Percentiles rank a stretch among this genome's conserved stretches.
Conservation (phyloP, 108 stramenopile species). For the Stephanodiscus triporus region DNA sequence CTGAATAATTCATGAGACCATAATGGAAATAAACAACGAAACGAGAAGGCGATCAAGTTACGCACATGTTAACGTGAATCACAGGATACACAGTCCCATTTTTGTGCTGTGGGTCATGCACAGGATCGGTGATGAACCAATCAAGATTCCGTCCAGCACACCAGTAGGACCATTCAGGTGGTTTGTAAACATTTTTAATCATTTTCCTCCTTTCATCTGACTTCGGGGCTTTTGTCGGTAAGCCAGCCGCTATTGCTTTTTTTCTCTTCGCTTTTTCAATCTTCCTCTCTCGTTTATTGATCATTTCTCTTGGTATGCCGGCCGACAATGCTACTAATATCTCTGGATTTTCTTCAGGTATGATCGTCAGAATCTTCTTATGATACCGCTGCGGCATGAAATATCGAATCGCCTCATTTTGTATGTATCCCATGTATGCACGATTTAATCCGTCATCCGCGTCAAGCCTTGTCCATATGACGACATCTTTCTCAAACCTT, state of each 20-base stretch:
- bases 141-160: conserved; percentile 45
- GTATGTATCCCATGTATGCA: conserved; percentile 61
- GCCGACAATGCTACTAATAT: neutral
- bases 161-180: conserved; percentile 52
- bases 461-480: conserved; percentile 52
- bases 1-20: too few relatives aligned
- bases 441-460: conserved; percentile 48
- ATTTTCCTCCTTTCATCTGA: neutral
- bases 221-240: too few relatives aligned
- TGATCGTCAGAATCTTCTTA: conserved; percentile 11
- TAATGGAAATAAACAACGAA: too few relatives aligned
- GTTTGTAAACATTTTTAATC: conserved; percentile 15
- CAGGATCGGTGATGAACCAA: conserved; percentile 44
- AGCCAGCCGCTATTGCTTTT: neutral
- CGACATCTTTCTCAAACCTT: conserved; percentile 35
- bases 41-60: too few relatives aligned
- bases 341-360: neutral
- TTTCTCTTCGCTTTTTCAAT: neutral
- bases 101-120: conserved; percentile 36
- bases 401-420: conserved; percentile 56
- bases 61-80: conserved; percentile 32
- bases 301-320: neutral
- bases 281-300: conserved; percentile 2
- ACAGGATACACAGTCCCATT: conserved; percentile 42
- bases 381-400: conserved; percentile 39